These are phyloP conservation scores for Barnettozyma sp. DNA, from an alignment of 805 yeast species.

Conservation along the genomic window DNA sequence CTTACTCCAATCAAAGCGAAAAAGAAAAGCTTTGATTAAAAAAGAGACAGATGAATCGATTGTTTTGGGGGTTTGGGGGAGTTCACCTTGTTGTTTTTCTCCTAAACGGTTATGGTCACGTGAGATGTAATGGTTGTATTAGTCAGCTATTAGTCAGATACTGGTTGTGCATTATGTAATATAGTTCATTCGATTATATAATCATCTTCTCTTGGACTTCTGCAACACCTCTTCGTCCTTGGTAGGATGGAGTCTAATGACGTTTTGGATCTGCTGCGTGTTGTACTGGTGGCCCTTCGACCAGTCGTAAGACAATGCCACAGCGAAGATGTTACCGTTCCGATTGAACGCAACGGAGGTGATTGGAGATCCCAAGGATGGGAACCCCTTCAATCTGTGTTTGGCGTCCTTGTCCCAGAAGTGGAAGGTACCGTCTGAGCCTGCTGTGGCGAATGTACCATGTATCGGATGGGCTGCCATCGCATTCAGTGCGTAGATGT, in stretches of 20 bases:
- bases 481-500: constrained; percentile 72
- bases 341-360: constrained; percentile 77
- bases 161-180: too few species aligned
- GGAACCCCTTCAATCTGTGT: constrained; percentile 78
- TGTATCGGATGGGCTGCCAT: constrained; percentile 81
- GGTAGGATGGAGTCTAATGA: constrained; percentile 75
- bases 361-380: constrained; percentile 59
- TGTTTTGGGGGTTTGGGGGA: too few species aligned
- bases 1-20: too few species aligned
- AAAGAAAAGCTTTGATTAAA: too few species aligned
- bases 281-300: constrained; percentile 79
- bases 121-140: too few species aligned
- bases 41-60: too few species aligned
- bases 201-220: constrained; percentile 30
- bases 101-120: too few species aligned
- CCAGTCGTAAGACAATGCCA: constrained; percentile 95
- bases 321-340: constrained; percentile 79
- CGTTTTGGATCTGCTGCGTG: constrained; percentile 65
- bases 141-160: too few species aligned
- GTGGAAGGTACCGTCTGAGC: constrained; percentile 88
- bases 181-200: too few species aligned
- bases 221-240: constrained; percentile 79
- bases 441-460: constrained; percentile 92
- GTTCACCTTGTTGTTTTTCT: too few species aligned
- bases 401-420: constrained; percentile 95